Evolutionary conservation across 108 stramenopile species (phyloP).

Genomic region (Phaeodactylum tricornutum): DNA sequence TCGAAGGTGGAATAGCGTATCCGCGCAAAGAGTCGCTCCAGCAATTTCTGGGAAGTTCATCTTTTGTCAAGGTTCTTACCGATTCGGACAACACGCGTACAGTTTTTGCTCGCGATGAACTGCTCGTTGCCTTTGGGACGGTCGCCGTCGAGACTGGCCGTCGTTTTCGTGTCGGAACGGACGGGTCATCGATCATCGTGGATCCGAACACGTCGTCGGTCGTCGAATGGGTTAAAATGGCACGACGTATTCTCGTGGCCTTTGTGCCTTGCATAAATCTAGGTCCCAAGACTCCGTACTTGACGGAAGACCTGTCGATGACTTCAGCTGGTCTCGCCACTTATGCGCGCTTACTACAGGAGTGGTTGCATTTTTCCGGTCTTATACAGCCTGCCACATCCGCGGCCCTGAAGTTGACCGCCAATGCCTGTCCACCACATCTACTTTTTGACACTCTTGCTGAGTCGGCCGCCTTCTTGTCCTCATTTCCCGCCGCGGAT

Average conservation of each 20-base stretch:
- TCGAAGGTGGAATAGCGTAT: background rate
- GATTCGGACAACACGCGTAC: constrained; percentile 4
- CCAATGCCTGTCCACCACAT: constrained; percentile 29
- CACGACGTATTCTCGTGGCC: constrained; percentile 16
- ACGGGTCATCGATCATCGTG: background rate
- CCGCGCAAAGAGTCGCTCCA: constrained; percentile 6
- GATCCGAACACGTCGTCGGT: constrained; percentile 5
- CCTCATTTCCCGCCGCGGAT: constrained; percentile 5
- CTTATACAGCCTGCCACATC: constrained; percentile 19
- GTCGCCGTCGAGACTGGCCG: constrained; percentile 29
- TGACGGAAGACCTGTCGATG: constrained; percentile 35
- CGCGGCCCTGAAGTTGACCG: constrained; percentile 29
- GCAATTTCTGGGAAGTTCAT: constrained; percentile 12
- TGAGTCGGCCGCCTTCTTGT: constrained; percentile 25
- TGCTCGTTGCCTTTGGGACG: constrained; percentile 25
- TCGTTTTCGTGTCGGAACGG: constrained; percentile 5
- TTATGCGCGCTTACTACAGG: constrained; percentile 28
- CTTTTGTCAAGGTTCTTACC: constrained; percentile 4
- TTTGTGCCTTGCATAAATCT: constrained; percentile 24
- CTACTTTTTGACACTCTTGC: constrained; percentile 33
- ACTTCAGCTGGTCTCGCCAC: constrained; percentile 18
- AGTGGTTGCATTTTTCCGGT: constrained; percentile 25
- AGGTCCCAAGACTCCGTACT: constrained; percentile 8
- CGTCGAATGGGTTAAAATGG: constrained; percentile 30
- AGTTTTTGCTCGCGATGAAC: constrained; percentile 14